Evolutionary conservation across 192 early-diverging fungal species (phyloP), one percentile per base, ranked within the genome.

Genomic region (Coemansia javaensis): DNA sequence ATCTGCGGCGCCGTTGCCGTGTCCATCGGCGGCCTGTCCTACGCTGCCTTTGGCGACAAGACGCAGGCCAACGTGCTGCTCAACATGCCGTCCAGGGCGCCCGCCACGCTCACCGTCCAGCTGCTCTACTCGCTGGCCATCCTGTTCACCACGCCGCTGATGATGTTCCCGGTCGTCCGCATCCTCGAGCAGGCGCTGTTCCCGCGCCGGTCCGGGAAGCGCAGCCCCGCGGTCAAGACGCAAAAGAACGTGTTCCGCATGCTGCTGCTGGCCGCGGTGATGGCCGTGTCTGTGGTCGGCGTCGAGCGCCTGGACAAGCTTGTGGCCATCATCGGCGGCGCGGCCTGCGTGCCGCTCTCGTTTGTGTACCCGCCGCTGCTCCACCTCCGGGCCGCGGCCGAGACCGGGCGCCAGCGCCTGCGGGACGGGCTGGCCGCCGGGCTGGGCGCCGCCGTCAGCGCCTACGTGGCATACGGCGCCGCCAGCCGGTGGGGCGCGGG

Each of bases 111-210:
- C 43, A 55, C 69, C 9, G 76, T 97, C 18, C 90, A 94, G 53
- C 76, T 79, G 30, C 53, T 94, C 10, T 97, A 98, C 63, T 86
- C 88, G n/a, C 59, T 94, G 32, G 93, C 95, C 12, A 96, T 98
- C 44, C 76, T 89, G 58, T 73, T 94, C 12, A 89, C 91, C 2
- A 87, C 88, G 27, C 95, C 95, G 3, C 75, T 98, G 32, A 88
- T 86, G 36, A 78, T 94, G 40, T 96, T 93, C 64, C 93, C 95
- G 1, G 85, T 87, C 15, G 86, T 94, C 50, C 83, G 88, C 49
- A 91, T 94, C 50, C 81, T 86, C 45, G 92, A 97, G 59, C 82
- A 80, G 40, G 84, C 75, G 5, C 40, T 93, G 15, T 94, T 92
- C 39, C 67, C 80, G 2, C 68, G 80, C 53, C 38, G 45, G 11